Percentiles rank a stretch among this genome's conserved stretches.
These are phyloP conservation scores for Leccinum boreale DNA, from an alignment of 768 basidiomycete species.

Conservation along the genomic window DNA sequence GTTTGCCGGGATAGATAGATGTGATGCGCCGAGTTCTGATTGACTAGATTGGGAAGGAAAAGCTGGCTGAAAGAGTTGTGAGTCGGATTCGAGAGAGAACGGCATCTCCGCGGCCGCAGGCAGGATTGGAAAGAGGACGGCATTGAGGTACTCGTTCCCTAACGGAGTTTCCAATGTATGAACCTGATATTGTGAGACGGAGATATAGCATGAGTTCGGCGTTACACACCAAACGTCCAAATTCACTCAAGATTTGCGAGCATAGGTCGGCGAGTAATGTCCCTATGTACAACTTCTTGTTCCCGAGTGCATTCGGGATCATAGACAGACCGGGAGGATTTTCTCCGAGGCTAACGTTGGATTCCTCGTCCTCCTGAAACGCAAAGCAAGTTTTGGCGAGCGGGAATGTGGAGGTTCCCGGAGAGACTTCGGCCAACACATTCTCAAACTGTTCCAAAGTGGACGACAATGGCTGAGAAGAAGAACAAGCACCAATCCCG, in stretches of 20 bases:
- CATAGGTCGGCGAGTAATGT: slow-evolving; percentile 87
- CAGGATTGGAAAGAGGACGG: slow-evolving; percentile 57
- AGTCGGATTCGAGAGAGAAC: slow-evolving; percentile 46
- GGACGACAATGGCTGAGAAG: slow-evolving; percentile 48
- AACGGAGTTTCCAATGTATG: slow-evolving; percentile 76
- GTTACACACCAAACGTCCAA: slow-evolving; percentile 75
- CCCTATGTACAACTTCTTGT: slow-evolving; percentile 84
- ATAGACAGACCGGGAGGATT: slow-evolving; percentile 63
- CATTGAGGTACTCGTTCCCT: slow-evolving; percentile 84
- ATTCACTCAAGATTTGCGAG: slow-evolving; percentile 81
- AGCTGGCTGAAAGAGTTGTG: slow-evolving; percentile 41
- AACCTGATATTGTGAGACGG: slow-evolving; percentile 45
- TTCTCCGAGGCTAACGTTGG: slow-evolving; percentile 54
- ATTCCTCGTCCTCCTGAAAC: slow-evolving; percentile 65
- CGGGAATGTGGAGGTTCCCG: slow-evolving; percentile 65
- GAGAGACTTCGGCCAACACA: slow-evolving; percentile 61
- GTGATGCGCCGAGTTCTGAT: slow-evolving; percentile 44
- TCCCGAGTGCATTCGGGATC: slow-evolving; percentile 83
- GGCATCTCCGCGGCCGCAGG: slow-evolving; percentile 63
- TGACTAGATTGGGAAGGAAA: slow-evolving; percentile 52
- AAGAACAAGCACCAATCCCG: slow-evolving; percentile 74
- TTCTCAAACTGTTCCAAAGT: slow-evolving; percentile 67
- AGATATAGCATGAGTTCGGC: not conserved
- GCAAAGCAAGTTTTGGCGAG: slow-evolving; percentile 81
- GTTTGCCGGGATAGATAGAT: slow-evolving; percentile 23